Evolutionary conservation across 257 asterid species (phyloP).

Genomic region (Cynanchum wilfordii): DNA sequence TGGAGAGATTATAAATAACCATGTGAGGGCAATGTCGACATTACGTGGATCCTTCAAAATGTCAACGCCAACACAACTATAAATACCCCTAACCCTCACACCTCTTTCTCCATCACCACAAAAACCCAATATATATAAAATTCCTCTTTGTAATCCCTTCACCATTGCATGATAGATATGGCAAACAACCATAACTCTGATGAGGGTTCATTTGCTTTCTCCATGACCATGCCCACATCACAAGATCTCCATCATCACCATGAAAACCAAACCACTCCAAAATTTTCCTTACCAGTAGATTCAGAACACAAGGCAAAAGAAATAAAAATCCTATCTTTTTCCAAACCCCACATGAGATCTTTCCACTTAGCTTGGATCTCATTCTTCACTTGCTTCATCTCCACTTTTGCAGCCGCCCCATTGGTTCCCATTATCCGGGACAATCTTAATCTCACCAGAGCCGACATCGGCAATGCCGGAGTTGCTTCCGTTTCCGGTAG

Average conservation of each 20-base stretch:
- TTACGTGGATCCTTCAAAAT: conserved; percentile 1
- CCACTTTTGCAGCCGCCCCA: conserved; percentile 68
- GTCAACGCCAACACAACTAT: conserved; percentile 2
- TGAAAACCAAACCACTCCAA: conserved; percentile 6
- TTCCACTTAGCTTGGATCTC: conserved; percentile 70
- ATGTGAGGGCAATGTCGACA: conserved; percentile 10
- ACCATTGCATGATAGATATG: neutral
- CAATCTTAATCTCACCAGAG: conserved; percentile 38
- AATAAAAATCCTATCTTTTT: conserved; percentile 26
- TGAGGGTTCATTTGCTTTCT: conserved; percentile 9
- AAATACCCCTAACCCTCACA: conserved; percentile 1
- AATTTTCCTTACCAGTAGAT: conserved; percentile 33
- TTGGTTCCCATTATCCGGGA: conserved; percentile 64
- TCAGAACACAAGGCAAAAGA: conserved; percentile 33
- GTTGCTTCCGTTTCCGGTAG: conserved; percentile 61
- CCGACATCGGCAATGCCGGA: conserved; percentile 64
- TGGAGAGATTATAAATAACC: neutral
- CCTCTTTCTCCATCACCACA: neutral
- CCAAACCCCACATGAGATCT: conserved; percentile 52
- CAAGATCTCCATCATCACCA: neutral
- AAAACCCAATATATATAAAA: too few relatives aligned
- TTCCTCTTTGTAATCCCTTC: neutral
- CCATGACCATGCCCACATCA: neutral
- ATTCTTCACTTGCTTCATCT: conserved; percentile 57
- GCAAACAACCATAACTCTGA: neutral